Base-by-base conservation (phyloP, 225 moss, liverwort and hornwort genomes). In the Bryoerythrophyllum caledonicum region DNA sequence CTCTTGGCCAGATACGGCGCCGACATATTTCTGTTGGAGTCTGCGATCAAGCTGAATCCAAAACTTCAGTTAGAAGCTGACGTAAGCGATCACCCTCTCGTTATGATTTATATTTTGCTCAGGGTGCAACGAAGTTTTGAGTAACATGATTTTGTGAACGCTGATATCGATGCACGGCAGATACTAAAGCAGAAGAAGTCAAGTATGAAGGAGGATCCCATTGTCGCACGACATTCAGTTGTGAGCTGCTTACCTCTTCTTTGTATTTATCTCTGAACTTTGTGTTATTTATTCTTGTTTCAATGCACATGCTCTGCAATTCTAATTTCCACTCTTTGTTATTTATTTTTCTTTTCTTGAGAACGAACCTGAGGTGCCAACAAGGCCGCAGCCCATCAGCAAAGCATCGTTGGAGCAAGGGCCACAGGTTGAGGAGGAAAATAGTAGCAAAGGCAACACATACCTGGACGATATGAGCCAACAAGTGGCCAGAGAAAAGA, bases 1-100 rank as follows among this genome's bases (percentile, higher is more conserved):
- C 67, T 87, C 14, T 82, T 87, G 72, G 87, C 87, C 58, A 80
- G 82, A 87, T 75, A 69, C 21, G 87, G 87, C 32, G 87, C 79
- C 51, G 87, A 84, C 76, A 71, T 82, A n/a, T 87, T 84, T 78
- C 63, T 87, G 19, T 56, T 87, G 75, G 87, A 87, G 55, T 75
- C 87, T 58, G 26, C 84, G 60, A 69, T 84, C 60, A 85, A 87
- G 72, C 71, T 87, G 72, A 84, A 82, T 72, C 68, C 79, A 65
- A 81, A 66, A 19, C 56, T 87, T 63, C 79, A 84, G 64, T 54
- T 67, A 43, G 63, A 82, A 77, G 72, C 82, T 71, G 84, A 84
- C 20, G 87, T 82, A 87, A 74, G 81, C 48, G 21, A 62, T 60
- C 3, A 30, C 15, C 48, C 28, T 72, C 55, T 57, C 8, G 7